Percentiles rank a stretch among this genome's conserved stretches.
Conservation (phyloP, 257 asterid genomes). For the Solanum acaule region DNA sequence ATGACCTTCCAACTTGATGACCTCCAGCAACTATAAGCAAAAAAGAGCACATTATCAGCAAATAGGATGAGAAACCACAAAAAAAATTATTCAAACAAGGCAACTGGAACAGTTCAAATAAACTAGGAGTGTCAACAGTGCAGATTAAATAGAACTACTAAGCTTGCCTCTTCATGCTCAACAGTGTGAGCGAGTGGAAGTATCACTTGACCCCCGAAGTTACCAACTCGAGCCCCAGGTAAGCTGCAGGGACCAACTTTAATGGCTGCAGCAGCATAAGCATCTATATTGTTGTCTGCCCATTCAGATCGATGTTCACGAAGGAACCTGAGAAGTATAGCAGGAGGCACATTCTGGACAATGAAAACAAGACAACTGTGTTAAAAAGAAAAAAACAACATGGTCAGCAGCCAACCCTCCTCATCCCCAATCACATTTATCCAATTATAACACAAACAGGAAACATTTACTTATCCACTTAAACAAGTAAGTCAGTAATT, state of each 20-base stretch:
- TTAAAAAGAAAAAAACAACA: background rate
- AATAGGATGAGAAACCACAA: background rate
- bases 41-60: background rate
- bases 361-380: background rate
- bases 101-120: background rate
- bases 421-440: background rate
- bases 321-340: constrained; percentile 68
- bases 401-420: background rate
- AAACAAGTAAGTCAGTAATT: background rate
- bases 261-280: constrained; percentile 70
- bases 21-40: constrained; percentile 66
- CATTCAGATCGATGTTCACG: constrained; percentile 94
- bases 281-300: constrained; percentile 79
- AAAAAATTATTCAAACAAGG: background rate
- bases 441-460: background rate
- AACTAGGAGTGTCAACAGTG: background rate
- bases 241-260: constrained; percentile 59
- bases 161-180: constrained; percentile 91
- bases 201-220: constrained; percentile 71
- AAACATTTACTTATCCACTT: background rate
- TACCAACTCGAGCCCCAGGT: constrained; percentile 51
- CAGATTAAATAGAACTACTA: background rate
- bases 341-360: constrained; percentile 81
- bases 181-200: constrained; percentile 82
- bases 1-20: constrained; percentile 74